A percentile compares a stretch with the other conserved stretches of the same genome.
Conservation (phyloP, 2,329 filamentous ascomycete species). For the Ophiostoma montium region DNA sequence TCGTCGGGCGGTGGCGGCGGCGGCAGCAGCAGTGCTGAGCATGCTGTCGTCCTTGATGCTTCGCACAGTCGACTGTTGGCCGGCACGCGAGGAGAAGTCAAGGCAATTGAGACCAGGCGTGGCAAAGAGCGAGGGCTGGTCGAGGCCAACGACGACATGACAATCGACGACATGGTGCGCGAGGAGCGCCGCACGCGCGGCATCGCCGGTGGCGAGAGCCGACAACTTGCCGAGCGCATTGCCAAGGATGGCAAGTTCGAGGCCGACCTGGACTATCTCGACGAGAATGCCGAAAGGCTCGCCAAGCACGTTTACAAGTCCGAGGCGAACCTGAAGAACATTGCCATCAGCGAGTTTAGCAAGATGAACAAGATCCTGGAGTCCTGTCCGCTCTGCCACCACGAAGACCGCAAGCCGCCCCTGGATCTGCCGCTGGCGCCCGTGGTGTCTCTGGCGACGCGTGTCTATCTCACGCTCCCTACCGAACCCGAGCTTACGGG, state of each 20-base stretch:
- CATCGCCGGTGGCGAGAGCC: conserved; percentile 63
- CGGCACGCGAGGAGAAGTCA: conserved; percentile 59
- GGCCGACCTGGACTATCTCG: conserved; percentile 90
- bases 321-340: conserved; percentile 74
- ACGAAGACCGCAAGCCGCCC: conserved; percentile 62
- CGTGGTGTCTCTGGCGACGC: conserved; percentile 70
- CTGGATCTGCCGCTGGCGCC: conserved; percentile 61
- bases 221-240: conserved; percentile 78
- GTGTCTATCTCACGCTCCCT: conserved; percentile 75
- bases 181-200: conserved; percentile 80
- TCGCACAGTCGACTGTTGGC: conserved; percentile 87
- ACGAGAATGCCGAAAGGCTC: conserved; percentile 87
- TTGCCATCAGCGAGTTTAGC: conserved; percentile 77
- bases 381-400: conserved; percentile 77
- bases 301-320: conserved; percentile 78
- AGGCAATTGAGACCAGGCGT: conserved; percentile 61
- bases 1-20: conserved; percentile 22
- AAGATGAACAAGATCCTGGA: conserved; percentile 80
- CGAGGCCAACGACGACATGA: conserved; percentile 90
- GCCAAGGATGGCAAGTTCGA: conserved; percentile 85
- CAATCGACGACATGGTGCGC: conserved; percentile 88
- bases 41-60: conserved; percentile 66
- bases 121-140: conserved; percentile 75
- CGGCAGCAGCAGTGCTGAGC: conserved; percentile 33
- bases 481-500: conserved; percentile 72